These are phyloP conservation scores for Candida nonsorbophila DNA, from an alignment of 805 yeast genomes.

Conservation along the genomic window DNA sequence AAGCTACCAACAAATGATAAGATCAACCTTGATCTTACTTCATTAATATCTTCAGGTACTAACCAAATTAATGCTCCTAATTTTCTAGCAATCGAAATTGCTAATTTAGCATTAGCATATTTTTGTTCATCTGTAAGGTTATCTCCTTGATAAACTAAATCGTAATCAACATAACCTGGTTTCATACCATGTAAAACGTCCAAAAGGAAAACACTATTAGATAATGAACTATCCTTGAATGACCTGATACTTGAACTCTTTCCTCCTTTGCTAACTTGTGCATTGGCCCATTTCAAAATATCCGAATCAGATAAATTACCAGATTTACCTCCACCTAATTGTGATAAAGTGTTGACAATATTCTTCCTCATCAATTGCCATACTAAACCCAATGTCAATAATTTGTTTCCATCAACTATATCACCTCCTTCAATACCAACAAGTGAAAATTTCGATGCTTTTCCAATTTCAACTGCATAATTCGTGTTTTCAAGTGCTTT, in stretches of 20 bases:
- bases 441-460: constrained; percentile 83
- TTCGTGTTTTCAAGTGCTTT: constrained; percentile 97
- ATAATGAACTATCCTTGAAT: constrained; percentile 73
- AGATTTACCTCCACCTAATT: constrained; percentile 54
- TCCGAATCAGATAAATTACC: constrained; percentile 77
- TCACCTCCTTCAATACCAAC: constrained; percentile 99
- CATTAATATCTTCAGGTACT: constrained; percentile 99
- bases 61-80: constrained; percentile 97
- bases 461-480: constrained; percentile 96
- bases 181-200: constrained; percentile 90
- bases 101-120: constrained; percentile 92
- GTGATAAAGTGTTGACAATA: constrained; percentile 76
- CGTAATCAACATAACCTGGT: constrained; percentile 97
- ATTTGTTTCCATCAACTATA: constrained; percentile 87
- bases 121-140: constrained; percentile 68
- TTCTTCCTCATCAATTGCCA: constrained; percentile 99
- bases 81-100: constrained; percentile 97
- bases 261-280: constrained; percentile 81
- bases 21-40: constrained; percentile 89
- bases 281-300: constrained; percentile 91
- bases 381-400: constrained; percentile 85
- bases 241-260: constrained; percentile 69
- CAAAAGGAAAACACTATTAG: constrained; percentile 76
- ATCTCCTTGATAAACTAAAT: constrained; percentile 73
- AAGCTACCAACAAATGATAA: constrained; percentile 93